Evolutionary conservation across 257 asterid species (phyloP).

Genomic region (Solanum ahanhuiri): DNA sequence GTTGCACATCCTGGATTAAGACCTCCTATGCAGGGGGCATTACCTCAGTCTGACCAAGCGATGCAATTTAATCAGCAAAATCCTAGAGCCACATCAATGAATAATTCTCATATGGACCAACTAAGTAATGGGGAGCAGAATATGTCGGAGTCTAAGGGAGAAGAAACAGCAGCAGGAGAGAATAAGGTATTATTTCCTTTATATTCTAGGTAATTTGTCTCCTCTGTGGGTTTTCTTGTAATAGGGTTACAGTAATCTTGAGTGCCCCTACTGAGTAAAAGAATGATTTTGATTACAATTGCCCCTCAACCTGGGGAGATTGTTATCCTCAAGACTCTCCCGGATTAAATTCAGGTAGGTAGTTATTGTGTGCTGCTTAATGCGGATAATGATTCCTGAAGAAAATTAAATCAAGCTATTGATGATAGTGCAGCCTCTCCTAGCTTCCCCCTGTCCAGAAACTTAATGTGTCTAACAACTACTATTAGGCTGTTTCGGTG

Average conservation of each 20-base stretch:
- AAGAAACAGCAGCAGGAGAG: conserved; percentile 38
- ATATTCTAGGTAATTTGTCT: not conserved
- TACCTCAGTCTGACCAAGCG: conserved; percentile 51
- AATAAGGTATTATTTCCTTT: conserved; percentile 32
- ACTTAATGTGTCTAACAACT: not conserved
- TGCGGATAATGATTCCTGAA: not conserved
- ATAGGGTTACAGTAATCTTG: not conserved
- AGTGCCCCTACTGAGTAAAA: not conserved
- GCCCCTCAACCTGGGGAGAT: not conserved
- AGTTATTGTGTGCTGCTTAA: not conserved
- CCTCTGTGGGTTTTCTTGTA: not conserved
- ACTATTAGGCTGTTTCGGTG: not conserved
- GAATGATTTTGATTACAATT: not conserved
- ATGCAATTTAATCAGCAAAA: conserved; percentile 51
- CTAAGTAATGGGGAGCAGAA: conserved; percentile 48
- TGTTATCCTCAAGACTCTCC: not conserved
- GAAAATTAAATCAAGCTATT: not conserved
- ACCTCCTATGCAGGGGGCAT: conserved; percentile 52
- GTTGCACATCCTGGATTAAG: conserved; percentile 47
- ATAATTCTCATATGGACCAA: conserved; percentile 35
- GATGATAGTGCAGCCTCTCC: not conserved
- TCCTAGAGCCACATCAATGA: conserved; percentile 28
- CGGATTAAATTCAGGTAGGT: not conserved
- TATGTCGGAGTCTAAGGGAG: conserved; percentile 30
- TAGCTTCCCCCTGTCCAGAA: not conserved